Base-by-base conservation (phyloP, 192 early-diverging fungal genomes). In the Coemansia sp. region DNA sequence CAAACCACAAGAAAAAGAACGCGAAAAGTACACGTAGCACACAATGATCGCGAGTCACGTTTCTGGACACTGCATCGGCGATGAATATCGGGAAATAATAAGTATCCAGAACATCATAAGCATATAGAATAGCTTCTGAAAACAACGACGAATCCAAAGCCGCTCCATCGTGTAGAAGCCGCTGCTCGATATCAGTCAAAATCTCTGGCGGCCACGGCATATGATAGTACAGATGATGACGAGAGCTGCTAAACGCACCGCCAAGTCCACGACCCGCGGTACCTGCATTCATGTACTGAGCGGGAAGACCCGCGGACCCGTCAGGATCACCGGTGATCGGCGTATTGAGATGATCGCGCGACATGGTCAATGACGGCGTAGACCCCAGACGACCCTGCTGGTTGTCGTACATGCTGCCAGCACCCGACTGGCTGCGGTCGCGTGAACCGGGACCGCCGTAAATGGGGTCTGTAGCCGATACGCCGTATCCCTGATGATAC, bases 151-250 rank as follows among this genome's bases (percentile, higher is more conserved):
- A 32, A 17, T 84, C 81, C 36, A 84, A 70, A 2, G 75, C 81
- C 1, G 81, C 76, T 22, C 76, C 81, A 38, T 84, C 81, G 45
- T 72, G 66, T 15, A 78, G 58, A 14, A 84, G 68, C 11, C 76
- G 58, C 70, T 84, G 81, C 67, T 79, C 76, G 22, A 84, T 84
- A 14, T 84, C 73, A 14, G 81, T 84, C 39, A 84, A 71, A 48
- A 84, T 79, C 73, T 84, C 75, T 3, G 75, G 76, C n/a, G 81
- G 81, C 81, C 81, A 84, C 33, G 76, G 76, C 81, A 84, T 84
- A 18, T 75, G 76, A 73, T 84, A 84, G 61, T 78, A 78, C 18
- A 84, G 55, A 58, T 84, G 75, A 51, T 76, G 60, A 12, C 69
- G 65, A 3, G 68, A 61, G 11, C 73, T 67, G 22, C 71, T 43